Evolutionary conservation across 2,329 filamentous ascomycete genomes (phyloP).

Genomic region (Metarhizium humberi): DNA sequence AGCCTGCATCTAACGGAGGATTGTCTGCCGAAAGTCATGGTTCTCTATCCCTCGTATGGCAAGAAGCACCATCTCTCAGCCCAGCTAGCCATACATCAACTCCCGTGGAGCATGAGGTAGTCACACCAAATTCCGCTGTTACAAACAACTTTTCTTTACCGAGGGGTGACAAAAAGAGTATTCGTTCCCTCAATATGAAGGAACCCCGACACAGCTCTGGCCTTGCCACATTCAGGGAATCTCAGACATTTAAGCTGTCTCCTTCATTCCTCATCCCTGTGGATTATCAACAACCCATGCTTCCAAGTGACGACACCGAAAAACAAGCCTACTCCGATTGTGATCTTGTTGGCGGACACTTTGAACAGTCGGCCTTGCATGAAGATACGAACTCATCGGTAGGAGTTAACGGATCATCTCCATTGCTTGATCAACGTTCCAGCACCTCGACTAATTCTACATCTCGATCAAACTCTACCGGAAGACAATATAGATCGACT

Average conservation of each 20-base stretch:
- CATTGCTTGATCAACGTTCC: slow-evolving; percentile 30
- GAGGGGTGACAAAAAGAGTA: slow-evolving; percentile 25
- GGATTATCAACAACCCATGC: slow-evolving; percentile 48
- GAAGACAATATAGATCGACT: slow-evolving; percentile 43
- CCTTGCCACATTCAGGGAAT: slow-evolving; percentile 47
- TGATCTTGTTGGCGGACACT: slow-evolving; percentile 10
- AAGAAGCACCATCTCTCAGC: slow-evolving; percentile 39
- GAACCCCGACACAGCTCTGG: slow-evolving; percentile 35
- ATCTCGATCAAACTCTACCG: slow-evolving; percentile 35
- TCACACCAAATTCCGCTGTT: slow-evolving; percentile 30
- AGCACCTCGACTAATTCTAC: slow-evolving; percentile 46
- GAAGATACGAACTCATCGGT: slow-evolving; percentile 9
- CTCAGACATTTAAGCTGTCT: slow-evolving; percentile 49
- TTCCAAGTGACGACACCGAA: slow-evolving; percentile 22
- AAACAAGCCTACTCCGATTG: slow-evolving; percentile 23
- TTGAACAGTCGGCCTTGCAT: slow-evolving; percentile 9
- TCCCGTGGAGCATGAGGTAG: slow-evolving; percentile 30
- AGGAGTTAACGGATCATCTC: slow-evolving; percentile 9
- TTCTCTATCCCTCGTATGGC: slow-evolving; percentile 16
- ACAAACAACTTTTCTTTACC: slow-evolving; percentile 45
- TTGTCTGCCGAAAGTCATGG: slow-evolving; percentile 12
- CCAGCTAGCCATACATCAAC: slow-evolving; percentile 37
- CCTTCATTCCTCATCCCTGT: slow-evolving; percentile 53
- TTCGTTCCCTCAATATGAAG: slow-evolving; percentile 17
- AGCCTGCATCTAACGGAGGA: slow-evolving; percentile 8